phyloP scores from a whole-genome alignment of 2,329 filamentous ascomycete species.

The Aspergillus sp. region DNA sequence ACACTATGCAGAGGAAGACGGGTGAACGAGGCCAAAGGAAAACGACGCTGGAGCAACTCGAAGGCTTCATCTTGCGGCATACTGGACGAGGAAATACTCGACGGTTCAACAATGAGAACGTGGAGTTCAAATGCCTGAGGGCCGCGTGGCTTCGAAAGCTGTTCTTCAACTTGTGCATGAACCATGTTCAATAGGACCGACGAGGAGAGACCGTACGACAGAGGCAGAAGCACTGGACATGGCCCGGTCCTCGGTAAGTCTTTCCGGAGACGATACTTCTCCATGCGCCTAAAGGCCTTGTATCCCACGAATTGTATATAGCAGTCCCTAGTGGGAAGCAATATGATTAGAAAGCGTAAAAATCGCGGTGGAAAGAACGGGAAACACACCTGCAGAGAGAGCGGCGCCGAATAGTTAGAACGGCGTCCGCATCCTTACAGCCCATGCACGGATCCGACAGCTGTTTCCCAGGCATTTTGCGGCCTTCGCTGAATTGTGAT shows the following conservation, averaged over 20 bases:
- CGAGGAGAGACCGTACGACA: slow-evolving; percentile 83
- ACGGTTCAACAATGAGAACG: slow-evolving; percentile 44
- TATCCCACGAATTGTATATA: slow-evolving; percentile 74
- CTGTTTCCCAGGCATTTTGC: slow-evolving; percentile 35
- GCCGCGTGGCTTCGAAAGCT: slow-evolving; percentile 61
- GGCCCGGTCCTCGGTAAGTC: slow-evolving; percentile 40
- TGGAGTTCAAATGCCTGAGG: slow-evolving; percentile 66
- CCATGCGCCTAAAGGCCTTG: slow-evolving; percentile 78
- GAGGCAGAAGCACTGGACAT: slow-evolving; percentile 67
- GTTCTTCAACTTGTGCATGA: slow-evolving; percentile 65
- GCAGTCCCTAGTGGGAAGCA: slow-evolving; percentile 58
- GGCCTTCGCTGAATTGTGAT: neutral
- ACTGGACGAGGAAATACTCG: slow-evolving; percentile 25
- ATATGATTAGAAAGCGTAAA: neutral
- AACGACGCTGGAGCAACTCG: slow-evolving; percentile 55
- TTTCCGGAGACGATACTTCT: slow-evolving; percentile 57
- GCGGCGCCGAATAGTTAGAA: slow-evolving; percentile 58
- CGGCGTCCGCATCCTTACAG: slow-evolving; percentile 53
- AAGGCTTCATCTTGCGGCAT: slow-evolving; percentile 33
- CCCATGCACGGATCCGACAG: slow-evolving; percentile 51
- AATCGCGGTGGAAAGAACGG: neutral
- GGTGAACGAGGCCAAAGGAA: slow-evolving; percentile 66
- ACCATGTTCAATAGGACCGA: slow-evolving; percentile 74
- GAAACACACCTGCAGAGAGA: slow-evolving; percentile 59
- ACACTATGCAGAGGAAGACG: slow-evolving; percentile 64